These are phyloP conservation scores for Phytophthora chlamydospora DNA, from an alignment of 352 stramenopile species.

Conservation along the genomic window DNA sequence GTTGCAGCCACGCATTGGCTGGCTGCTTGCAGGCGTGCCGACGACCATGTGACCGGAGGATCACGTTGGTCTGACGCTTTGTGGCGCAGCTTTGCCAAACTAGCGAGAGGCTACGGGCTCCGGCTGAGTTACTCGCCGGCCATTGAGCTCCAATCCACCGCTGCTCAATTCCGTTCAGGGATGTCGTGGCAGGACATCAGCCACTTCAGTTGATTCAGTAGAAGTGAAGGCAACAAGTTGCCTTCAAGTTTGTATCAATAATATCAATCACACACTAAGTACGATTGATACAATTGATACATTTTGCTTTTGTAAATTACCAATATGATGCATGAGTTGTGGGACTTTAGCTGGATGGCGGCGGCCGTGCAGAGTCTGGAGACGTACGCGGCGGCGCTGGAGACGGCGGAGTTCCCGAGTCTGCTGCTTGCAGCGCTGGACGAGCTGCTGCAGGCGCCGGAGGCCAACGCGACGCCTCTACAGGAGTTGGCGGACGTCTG, in stretches of 20 bases:
- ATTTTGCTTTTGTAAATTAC: neutral
- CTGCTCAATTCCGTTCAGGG: neutral
- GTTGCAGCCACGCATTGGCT: too few relatives aligned
- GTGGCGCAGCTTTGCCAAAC: too few relatives aligned
- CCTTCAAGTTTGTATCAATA: too few relatives aligned
- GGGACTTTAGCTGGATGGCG: slow-evolving; percentile 31
- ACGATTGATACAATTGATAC: too few relatives aligned
- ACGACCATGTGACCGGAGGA: neutral
- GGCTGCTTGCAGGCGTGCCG: too few relatives aligned
- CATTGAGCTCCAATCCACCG: neutral
- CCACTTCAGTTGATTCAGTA: too few relatives aligned
- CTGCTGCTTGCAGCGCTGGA: slow-evolving; percentile 30
- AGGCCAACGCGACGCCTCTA: slow-evolving; percentile 24
- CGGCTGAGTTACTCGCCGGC: neutral
- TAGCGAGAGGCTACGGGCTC: neutral
- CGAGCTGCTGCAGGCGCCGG: slow-evolving; percentile 23
- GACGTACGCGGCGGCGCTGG: slow-evolving; percentile 35
- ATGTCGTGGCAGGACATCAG: too few relatives aligned
- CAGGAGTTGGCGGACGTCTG: slow-evolving; percentile 40
- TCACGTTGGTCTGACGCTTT: neutral
- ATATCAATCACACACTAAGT: too few relatives aligned
- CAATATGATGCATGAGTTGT: slow-evolving; percentile 7
- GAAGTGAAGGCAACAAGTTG: too few relatives aligned
- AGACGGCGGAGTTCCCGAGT: slow-evolving; percentile 36
- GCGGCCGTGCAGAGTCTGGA: slow-evolving; percentile 32